Evolutionary conservation across 176 grass and related monocot species (phyloP), one percentile per base, ranked within the genome.

Genomic region (Avena insularis): DNA sequence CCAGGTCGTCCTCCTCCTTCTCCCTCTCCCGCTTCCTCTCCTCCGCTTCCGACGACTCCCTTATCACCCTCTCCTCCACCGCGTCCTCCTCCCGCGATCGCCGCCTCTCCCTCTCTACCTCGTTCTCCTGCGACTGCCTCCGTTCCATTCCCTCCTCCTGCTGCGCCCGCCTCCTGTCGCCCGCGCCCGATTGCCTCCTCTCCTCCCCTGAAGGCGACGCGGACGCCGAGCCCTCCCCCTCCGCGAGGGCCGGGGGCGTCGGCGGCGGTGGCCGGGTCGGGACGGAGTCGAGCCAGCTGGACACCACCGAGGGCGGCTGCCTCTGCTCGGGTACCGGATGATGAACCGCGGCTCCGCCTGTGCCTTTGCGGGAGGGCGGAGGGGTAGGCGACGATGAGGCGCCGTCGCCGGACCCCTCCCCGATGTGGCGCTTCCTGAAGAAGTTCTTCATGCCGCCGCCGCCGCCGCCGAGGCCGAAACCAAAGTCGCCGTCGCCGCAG

Each of bases 381-480:
- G 78, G 86, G 11, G 81, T 46, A 45, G 68, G 25, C 35, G 82
- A 63, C 0, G 82, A 62, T 0, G 90, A 84, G 2, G 58, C 82
- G 50, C 80, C 89, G 11, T 93, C 91, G 19, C 87, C 12, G 1
- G 91, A 90, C 55, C 82, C 92, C 59, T 92, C 84, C 71, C 89
- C 92, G 77, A 96, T 96, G 85, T 99, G 97, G 33, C 93, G 94
- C 89, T 99, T 99, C 97, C 91, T 90, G 77, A 99, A 88, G 89
- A 99, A 90, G 92, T 93, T 99, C 88, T 96, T 99, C 97, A 99
- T 99, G 51, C 72, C 86, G 65, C 77, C 57, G 21, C 51, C 77
- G 45, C 57, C 78, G 70, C 50, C 56, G 23, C 58, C 78, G 60
- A 82, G 21, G 43, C 48, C 38, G 65, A 60, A 45, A 82, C 80